Base-by-base conservation (phyloP, 192 early-diverging fungal genomes). In the Coemansia sp. region DNA sequence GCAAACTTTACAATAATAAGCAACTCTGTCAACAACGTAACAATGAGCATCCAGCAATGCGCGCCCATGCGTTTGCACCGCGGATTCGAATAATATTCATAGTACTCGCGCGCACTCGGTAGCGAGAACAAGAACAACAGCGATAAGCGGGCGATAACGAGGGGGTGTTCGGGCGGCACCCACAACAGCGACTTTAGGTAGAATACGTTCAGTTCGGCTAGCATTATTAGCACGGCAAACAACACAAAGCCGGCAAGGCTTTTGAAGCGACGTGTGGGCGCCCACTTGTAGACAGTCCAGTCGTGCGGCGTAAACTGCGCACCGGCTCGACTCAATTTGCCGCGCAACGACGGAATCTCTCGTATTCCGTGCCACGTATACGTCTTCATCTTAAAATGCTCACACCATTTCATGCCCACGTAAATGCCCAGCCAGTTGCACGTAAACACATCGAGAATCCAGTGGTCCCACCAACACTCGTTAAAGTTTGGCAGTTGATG, bases 391-490 rank as follows among this genome's bases (percentile, higher is more conserved):
- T 92, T 91, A 73, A 94, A 94, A 75, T 95, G 92, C 76, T 98
- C 92, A 77, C 96, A 98, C 22, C 90, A 92, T 83, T 98, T 98
- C 89, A 97, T 95, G 37, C 96, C 96, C 22, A 96, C 52, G 68
- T 92, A 93, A 64, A 92, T 91, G 24, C 96, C 96, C 13, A 88
- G 68, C 96, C 96, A 98, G 69, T 98, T 98, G 73, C 94, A 93
- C 6, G 89, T 57, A 13, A 95, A 71, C 16, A 97, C 93, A 81
- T 97, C 95, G 57, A 97, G 70, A 56, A 97, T 88, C 95, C 95
- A 97, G 75, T 98, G 94, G 84, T 98, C 94, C 94, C 94, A 98
- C 94, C 94, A 98, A 73, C 96, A 98, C 84, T 98, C 96, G 58
- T 92, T 90, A 83, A 98, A 98, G 77, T 98, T 98, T 55, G 92